Base-by-base conservation (phyloP, 1,284 basidiomycete genomes). In the Sporisorium graminicola region DNA sequence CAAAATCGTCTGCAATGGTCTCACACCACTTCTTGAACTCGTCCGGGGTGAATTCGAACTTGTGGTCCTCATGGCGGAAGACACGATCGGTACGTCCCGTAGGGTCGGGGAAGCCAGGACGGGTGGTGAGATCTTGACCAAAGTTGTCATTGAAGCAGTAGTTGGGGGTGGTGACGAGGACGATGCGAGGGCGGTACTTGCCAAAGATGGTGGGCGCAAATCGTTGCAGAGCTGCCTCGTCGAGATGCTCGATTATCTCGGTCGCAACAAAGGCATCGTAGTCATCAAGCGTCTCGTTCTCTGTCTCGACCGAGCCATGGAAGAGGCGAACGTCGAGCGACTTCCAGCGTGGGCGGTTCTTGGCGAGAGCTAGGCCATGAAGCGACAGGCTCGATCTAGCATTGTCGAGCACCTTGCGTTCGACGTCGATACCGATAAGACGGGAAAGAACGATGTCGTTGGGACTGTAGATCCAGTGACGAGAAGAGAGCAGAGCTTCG, bases 241-340 rank as follows among this genome's bases (percentile, higher is more conserved):
- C 88, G 62, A 98, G 88, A 82, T 98, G 95, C 86, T 98, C 95
- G 81, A 98, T 92, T 8, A 97, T 92, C 88, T 98, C 95, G 7
- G 91, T 91, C 20, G 91, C 90, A 26, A 94, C 90, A 73, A 97
- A 92, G 68, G 93, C 94, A 69, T 97, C 94, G 22, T 90, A 89
- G 50, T 88, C 90, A 57, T 88, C 88, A 74, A 98, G 91, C 44
- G 89, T 89, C 26, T 90, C 88, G 80, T 97, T 97, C 79, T 92
- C 88, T 9, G 88, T 87, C 82, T 93, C 90, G 49, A 98, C 87
- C 1, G 91, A 91, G 9, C 95, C 95, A 47, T 92, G 88, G 47
- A 80, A 70, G 46, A 80, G 68, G 16, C 66, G 65, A 1, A 78
- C 76, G 40, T 71, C 65, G 61, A 80, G 65, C 33, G 78, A 77